phyloP scores from a whole-genome alignment of 768 basidiomycete species.

The Dentipellis fragilis region DNA sequence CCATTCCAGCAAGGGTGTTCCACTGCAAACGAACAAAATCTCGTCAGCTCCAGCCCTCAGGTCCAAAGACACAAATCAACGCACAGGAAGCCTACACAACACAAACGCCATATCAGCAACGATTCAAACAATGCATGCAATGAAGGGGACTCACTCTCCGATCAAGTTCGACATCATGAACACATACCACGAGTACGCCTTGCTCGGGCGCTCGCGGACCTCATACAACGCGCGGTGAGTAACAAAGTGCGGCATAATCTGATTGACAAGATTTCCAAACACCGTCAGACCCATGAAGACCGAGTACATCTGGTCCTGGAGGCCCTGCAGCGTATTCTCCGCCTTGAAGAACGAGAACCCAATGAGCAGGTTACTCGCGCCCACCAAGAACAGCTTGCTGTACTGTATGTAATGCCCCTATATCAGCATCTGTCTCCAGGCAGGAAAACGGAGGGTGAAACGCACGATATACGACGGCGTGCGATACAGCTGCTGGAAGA shows the following conservation, averaged over 20 bases:
- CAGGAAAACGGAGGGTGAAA: conserved; percentile 14
- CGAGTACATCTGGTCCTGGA: conserved; percentile 32
- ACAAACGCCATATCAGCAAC: too few relatives aligned
- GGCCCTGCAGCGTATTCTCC: conserved; percentile 27
- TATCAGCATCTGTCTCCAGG: conserved; percentile 25
- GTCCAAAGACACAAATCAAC: too few relatives aligned
- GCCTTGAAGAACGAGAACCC: conserved; percentile 34
- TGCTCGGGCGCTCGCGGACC: conserved; percentile 30
- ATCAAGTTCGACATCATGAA: conserved; percentile 25
- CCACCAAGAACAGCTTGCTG: conserved; percentile 25
- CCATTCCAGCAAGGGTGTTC: conserved; percentile 45
- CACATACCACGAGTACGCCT: conserved; percentile 32
- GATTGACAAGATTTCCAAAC: conserved; percentile 18
- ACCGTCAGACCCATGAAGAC: conserved; percentile 25
- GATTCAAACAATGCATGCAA: conserved; percentile 33
- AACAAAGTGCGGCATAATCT: conserved; percentile 33
- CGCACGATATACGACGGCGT: not conserved
- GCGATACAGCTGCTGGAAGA: not conserved
- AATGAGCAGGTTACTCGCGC: conserved; percentile 25
- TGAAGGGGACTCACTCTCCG: conserved; percentile 30
- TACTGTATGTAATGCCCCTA: conserved; percentile 31
- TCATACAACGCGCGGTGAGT: conserved; percentile 27
- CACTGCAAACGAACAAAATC: conserved; percentile 30
- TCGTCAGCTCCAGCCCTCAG: conserved; percentile 28
- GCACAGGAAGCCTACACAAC: not conserved